Evolutionary conservation across 225 moss, liverwort and hornwort species (phyloP).

Genomic region (Straminergon stramineum): DNA sequence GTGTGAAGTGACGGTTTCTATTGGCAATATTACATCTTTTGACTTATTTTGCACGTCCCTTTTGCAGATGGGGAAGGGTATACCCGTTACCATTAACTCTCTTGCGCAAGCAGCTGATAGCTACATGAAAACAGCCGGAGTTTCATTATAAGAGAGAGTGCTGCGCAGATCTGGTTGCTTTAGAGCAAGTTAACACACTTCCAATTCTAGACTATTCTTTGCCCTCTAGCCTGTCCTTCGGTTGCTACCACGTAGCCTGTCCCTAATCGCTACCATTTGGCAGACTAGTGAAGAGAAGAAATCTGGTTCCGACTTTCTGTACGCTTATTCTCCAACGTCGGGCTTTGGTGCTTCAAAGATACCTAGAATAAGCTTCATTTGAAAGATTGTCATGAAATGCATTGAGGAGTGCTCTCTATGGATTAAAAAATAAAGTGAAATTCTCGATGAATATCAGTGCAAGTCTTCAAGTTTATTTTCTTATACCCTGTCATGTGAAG

Average conservation of each 20-base stretch:
- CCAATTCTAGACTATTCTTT: neutral
- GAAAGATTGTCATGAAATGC: neutral
- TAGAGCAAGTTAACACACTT: neutral
- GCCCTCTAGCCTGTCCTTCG: neutral
- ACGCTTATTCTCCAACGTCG: neutral
- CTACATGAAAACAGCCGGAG: slow-evolving; percentile 60
- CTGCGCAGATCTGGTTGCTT: neutral
- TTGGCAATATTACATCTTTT: neutral
- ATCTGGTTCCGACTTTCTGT: neutral
- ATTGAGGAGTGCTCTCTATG: neutral
- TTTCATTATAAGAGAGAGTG: slow-evolving; percentile 15
- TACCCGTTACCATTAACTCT: slow-evolving; percentile 76
- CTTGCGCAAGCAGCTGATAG: slow-evolving; percentile 84
- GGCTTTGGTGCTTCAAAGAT: neutral
- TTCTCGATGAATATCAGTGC: neutral
- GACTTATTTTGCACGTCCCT: neutral
- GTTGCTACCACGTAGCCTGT: neutral
- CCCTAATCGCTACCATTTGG: neutral
- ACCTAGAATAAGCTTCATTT: neutral
- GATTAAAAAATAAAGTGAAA: neutral
- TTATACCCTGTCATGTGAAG: neutral
- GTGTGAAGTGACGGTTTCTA: neutral
- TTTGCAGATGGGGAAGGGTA: slow-evolving; percentile 87
- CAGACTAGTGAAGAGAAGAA: neutral
- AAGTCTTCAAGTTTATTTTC: neutral